These are phyloP conservation scores for Plasmodium sp. DNA, from an alignment of 169 alveolate genomes.

Conservation along the genomic window DNA sequence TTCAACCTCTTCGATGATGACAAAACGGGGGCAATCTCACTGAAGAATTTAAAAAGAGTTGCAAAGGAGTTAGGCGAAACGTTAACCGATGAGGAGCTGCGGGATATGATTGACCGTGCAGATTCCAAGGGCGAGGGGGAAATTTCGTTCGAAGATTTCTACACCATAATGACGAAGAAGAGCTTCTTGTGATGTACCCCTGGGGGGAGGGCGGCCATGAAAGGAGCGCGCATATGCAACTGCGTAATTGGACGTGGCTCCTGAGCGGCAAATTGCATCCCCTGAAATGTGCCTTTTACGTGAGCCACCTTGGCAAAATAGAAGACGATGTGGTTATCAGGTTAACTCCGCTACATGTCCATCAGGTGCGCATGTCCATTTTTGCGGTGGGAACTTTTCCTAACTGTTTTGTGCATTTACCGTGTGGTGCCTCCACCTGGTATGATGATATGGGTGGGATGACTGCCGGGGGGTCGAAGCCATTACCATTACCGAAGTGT, in stretches of 20 bases:
- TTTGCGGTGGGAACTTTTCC: neutral
- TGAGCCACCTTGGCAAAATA: neutral
- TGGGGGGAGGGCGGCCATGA: neutral
- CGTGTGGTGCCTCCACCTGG: neutral
- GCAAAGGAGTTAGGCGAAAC: constrained; percentile 99
- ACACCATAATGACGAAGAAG: constrained; percentile 98
- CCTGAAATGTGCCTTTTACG: neutral
- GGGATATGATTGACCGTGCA: constrained; percentile 99
- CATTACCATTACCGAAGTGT: neutral
- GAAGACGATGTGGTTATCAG: neutral
- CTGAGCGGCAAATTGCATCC: neutral
- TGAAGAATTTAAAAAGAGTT: constrained; percentile 97
- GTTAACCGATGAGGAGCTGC: constrained; percentile 97
- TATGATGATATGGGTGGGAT: neutral
- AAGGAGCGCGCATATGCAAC: neutral
- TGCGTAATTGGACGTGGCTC: neutral
- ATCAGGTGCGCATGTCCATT: neutral
- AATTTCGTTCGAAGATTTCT: constrained; percentile 98
- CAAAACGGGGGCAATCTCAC: constrained; percentile 95
- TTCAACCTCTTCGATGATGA: constrained; percentile 98
- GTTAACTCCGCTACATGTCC: neutral
- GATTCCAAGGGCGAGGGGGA: constrained; percentile 99
- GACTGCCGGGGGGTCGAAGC: neutral
- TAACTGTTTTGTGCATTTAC: neutral
- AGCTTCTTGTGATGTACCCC: constrained; percentile 91